Evolutionary conservation across 1,139 yeast genomes (phyloP).

Genomic region (Suhomyces yuchorum): DNA sequence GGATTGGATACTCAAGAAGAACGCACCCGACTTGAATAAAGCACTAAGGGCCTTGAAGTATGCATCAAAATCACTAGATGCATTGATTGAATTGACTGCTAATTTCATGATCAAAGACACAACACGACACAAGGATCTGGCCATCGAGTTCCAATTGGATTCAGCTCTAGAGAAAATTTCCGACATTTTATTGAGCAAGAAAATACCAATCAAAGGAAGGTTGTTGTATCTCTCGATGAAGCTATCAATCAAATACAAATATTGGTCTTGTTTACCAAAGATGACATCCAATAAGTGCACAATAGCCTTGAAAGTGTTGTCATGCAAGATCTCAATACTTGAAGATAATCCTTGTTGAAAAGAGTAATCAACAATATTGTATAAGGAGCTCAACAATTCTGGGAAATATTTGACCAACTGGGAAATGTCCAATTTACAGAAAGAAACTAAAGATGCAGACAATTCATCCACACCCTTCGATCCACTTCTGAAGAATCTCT

Average conservation of each 20-base stretch:
- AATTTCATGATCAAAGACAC: slow-evolving; percentile 52
- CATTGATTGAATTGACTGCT: slow-evolving; percentile 33
- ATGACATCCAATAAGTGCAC: slow-evolving; percentile 63
- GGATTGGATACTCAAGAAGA: slow-evolving; percentile 51
- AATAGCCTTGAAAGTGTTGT: slow-evolving; percentile 53
- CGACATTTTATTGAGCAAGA: slow-evolving; percentile 49
- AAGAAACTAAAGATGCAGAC: slow-evolving; percentile 40
- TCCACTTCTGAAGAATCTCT: slow-evolving; percentile 44
- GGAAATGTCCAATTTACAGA: slow-evolving; percentile 47
- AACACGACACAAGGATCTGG: slow-evolving; percentile 65
- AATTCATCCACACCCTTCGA: slow-evolving; percentile 50
- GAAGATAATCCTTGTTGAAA: slow-evolving; percentile 26
- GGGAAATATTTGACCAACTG: slow-evolving; percentile 58
- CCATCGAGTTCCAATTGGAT: slow-evolving; percentile 60
- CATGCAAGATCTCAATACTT: slow-evolving; percentile 39
- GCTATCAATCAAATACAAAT: slow-evolving; percentile 55
- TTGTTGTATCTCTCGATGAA: slow-evolving; percentile 39
- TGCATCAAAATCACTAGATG: slow-evolving; percentile 25
- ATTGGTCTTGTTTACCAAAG: slow-evolving; percentile 69
- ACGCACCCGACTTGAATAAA: slow-evolving; percentile 45
- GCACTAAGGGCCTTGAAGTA: slow-evolving; percentile 34
- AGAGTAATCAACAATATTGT: slow-evolving; percentile 40
- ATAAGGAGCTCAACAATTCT: slow-evolving; percentile 48
- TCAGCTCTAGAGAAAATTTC: slow-evolving; percentile 52
- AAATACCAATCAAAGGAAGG: slow-evolving; percentile 54